These are phyloP conservation scores for Alternaria ethzedia DNA, from an alignment of 2,329 filamentous ascomycete genomes.

Conservation along the genomic window DNA sequence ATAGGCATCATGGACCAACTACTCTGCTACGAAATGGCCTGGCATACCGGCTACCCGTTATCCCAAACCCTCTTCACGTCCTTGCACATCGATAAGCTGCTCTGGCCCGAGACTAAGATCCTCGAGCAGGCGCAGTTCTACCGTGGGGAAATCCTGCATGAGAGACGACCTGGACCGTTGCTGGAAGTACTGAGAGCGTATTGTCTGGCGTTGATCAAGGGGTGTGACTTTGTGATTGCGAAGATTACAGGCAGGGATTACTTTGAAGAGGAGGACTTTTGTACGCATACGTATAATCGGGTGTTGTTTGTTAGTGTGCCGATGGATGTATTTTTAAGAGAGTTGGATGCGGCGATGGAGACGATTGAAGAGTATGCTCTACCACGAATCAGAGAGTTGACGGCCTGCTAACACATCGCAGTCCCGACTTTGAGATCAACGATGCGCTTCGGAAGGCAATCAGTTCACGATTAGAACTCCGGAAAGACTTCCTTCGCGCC, in stretches of 20 bases:
- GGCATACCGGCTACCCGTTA: slow-evolving; percentile 94
- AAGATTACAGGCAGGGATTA: slow-evolving; percentile 83
- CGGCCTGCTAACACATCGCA: slow-evolving; percentile 21
- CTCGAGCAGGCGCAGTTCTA: slow-evolving; percentile 71
- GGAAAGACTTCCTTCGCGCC: slow-evolving; percentile 67
- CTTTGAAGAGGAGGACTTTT: slow-evolving; percentile 98
- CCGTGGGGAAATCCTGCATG: slow-evolving; percentile 28
- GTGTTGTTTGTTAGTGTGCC: slow-evolving; percentile 66
- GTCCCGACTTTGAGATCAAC: slow-evolving; percentile 38
- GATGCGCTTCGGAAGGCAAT: slow-evolving; percentile 62
- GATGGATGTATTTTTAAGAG: slow-evolving; percentile 42
- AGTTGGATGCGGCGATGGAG: slow-evolving; percentile 42
- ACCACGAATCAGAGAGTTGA: not conserved
- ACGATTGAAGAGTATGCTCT: slow-evolving; percentile 38
- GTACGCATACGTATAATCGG: slow-evolving; percentile 87
- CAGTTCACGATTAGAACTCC: slow-evolving; percentile 68
- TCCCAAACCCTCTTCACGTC: slow-evolving; percentile 95
- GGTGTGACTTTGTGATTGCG: slow-evolving; percentile 78
- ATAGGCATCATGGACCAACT: slow-evolving; percentile 95
- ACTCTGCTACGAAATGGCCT: slow-evolving; percentile 92
- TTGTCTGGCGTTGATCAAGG: slow-evolving; percentile 83
- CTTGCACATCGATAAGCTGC: slow-evolving; percentile 82
- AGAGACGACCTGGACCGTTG: slow-evolving; percentile 32
- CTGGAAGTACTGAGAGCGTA: slow-evolving; percentile 77
- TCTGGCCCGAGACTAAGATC: slow-evolving; percentile 71